Evolutionary conservation across 2,329 filamentous ascomycete genomes (phyloP).

Genomic region (Myriosclerotinia scirpicola): DNA sequence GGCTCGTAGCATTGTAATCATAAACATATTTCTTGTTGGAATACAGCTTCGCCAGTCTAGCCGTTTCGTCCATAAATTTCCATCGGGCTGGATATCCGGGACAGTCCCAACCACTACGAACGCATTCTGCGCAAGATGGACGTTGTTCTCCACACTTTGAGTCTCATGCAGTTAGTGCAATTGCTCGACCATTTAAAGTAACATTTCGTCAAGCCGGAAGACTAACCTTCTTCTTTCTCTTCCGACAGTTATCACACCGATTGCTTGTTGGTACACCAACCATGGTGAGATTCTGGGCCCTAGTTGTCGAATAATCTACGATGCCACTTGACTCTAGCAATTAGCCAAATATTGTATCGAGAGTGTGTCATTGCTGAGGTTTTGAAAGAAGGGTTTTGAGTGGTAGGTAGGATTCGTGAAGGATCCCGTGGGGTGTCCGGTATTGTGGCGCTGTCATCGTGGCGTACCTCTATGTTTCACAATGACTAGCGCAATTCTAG

Average conservation of each 20-base stretch:
- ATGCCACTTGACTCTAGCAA: background rate
- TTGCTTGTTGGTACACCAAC: slow-evolving; percentile 28
- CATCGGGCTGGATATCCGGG: slow-evolving; percentile 26
- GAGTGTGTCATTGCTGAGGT: background rate
- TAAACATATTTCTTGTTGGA: slow-evolving; percentile 22
- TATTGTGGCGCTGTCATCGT: background rate
- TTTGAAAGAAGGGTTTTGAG: too few species aligned
- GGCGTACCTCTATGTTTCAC: background rate
- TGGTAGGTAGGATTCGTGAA: background rate
- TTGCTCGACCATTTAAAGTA: background rate
- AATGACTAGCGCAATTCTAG: background rate
- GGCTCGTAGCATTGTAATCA: slow-evolving; percentile 10
- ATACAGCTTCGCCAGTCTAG: slow-evolving; percentile 23
- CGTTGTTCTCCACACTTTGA: slow-evolving; percentile 29
- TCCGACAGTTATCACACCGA: slow-evolving; percentile 29
- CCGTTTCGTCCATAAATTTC: slow-evolving; percentile 30
- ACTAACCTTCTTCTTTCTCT: slow-evolving; percentile 30
- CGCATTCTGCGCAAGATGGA: slow-evolving; percentile 29
- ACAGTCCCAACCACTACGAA: slow-evolving; percentile 27
- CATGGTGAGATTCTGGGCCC: slow-evolving; percentile 7
- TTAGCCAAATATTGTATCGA: background rate
- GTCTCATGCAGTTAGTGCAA: background rate
- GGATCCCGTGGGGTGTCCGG: background rate
- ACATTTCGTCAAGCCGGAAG: background rate
- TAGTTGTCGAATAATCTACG: too few species aligned